These are phyloP conservation scores for Alternaria sp. DNA, from an alignment of 2,329 filamentous ascomycete genomes.

Conservation along the genomic window DNA sequence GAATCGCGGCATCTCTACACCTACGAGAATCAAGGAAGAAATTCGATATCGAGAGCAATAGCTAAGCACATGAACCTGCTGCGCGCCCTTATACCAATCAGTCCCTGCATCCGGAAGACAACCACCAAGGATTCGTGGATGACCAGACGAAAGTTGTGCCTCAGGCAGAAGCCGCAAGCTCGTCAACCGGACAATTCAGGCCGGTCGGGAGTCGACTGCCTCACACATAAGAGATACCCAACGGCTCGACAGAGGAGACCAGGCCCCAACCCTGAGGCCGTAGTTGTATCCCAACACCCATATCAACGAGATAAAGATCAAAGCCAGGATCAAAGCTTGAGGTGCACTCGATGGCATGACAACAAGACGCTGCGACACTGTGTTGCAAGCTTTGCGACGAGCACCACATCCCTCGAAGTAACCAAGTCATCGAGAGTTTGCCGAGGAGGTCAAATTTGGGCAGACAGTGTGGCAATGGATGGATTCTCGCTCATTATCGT, in stretches of 20 bases:
- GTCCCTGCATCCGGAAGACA: background rate
- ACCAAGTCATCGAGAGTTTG: background rate
- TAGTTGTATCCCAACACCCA: background rate
- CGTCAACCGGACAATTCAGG: background rate
- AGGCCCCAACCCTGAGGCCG: background rate
- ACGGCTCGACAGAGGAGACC: background rate
- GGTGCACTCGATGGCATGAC: background rate
- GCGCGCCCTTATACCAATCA: background rate
- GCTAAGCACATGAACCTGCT: background rate
- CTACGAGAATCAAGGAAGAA: background rate
- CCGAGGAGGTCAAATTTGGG: background rate
- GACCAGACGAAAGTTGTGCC: background rate
- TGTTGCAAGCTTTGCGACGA: background rate
- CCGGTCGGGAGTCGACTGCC: background rate
- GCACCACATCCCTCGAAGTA: background rate
- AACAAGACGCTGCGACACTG: background rate
- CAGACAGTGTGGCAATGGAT: background rate
- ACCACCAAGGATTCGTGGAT: background rate
- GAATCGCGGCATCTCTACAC: background rate
- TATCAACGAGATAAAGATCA: background rate
- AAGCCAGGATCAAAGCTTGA: background rate
- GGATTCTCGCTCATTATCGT: background rate
- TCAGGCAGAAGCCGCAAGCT: background rate
- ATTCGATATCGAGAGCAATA: background rate
- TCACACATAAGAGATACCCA: background rate